Conservation (phyloP, 2,329 filamentous ascomycete species). For the Phialocephala subalpina region DNA sequence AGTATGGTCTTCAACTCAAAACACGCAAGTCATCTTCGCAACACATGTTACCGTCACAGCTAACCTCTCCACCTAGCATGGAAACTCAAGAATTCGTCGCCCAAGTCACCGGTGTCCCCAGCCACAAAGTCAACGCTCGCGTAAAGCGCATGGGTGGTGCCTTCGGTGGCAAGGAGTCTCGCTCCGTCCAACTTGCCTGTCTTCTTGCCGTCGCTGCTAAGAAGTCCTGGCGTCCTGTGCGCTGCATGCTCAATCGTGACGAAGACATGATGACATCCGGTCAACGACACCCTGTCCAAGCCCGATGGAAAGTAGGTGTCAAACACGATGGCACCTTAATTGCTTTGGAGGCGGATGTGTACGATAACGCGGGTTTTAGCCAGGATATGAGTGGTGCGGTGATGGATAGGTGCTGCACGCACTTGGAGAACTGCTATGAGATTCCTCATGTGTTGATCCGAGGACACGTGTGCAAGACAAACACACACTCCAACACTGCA, state of each 20-base stretch:
- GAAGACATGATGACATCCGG: conserved; percentile 93
- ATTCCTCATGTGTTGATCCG: conserved; percentile 86
- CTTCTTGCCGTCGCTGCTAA: conserved; percentile 86
- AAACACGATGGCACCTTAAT: conserved; percentile 90
- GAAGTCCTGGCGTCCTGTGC: conserved; percentile 80
- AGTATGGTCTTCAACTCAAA: conserved; percentile 90
- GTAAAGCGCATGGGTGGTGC: conserved; percentile 95
- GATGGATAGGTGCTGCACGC: conserved; percentile 83
- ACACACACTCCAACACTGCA: conserved; percentile 83
- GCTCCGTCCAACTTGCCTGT: conserved; percentile 82
- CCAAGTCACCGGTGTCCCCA: conserved; percentile 81
- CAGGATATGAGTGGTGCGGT: conserved; percentile 72
- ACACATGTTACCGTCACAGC: not conserved
- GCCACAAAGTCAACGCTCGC: conserved; percentile 86
- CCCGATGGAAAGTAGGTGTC: conserved; percentile 88
- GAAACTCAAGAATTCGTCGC: conserved; percentile 91
- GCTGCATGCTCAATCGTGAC: conserved; percentile 94
- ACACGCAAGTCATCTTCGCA: conserved; percentile 58
- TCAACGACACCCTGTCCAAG: conserved; percentile 90
- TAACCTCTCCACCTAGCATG: conserved; percentile 49
- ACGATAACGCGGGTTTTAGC: conserved; percentile 87
- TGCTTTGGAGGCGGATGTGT: conserved; percentile 87
- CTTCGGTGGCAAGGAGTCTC: conserved; percentile 93
- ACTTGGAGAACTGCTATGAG: conserved; percentile 85
- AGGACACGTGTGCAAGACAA: conserved; percentile 88